Conservation (phyloP, 2,329 filamentous ascomycete species). For the Aureobasidium namibiae region DNA sequence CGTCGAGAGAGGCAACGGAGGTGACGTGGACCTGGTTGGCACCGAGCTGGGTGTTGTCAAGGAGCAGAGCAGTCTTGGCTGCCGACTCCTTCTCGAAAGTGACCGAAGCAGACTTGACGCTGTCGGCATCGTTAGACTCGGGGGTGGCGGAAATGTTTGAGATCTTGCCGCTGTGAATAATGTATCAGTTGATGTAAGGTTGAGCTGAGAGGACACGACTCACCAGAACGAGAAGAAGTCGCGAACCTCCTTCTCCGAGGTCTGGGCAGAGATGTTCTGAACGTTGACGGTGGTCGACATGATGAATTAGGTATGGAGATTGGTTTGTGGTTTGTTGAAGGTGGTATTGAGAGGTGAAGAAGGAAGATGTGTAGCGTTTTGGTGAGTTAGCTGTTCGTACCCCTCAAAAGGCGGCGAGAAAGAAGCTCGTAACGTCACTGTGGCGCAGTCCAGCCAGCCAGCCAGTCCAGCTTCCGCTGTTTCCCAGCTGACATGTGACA, state of each 20-base stretch:
- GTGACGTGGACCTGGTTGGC: slow-evolving; percentile 67
- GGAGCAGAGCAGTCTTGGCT: slow-evolving; percentile 89
- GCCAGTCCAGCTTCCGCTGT: no score
- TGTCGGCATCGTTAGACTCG: slow-evolving; percentile 43
- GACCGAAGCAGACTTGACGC: slow-evolving; percentile 77
- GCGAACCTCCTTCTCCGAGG: slow-evolving; percentile 80
- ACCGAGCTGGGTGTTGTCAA: slow-evolving; percentile 94
- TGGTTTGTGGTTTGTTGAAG: neutral
- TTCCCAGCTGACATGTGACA: no score
- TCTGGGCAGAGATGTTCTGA: slow-evolving; percentile 75
- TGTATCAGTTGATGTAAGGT: neutral
- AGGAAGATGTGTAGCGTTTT: neutral
- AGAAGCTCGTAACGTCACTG: neutral
- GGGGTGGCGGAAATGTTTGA: slow-evolving; percentile 68
- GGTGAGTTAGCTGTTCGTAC: neutral
- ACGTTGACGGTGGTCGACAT: slow-evolving; percentile 69
- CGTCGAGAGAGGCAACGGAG: slow-evolving; percentile 58
- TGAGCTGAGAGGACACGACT: slow-evolving; percentile 24
- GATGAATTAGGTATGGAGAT: slow-evolving; percentile 15
- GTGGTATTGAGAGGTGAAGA: neutral
- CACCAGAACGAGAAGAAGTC: slow-evolving; percentile 98
- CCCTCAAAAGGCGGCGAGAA: neutral
- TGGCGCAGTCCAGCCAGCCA: slow-evolving; percentile 1
- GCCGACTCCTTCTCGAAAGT: slow-evolving; percentile 96
- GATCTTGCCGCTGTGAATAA: slow-evolving; percentile 70